These are phyloP conservation scores for Lindgomyces ingoldianus DNA, from an alignment of 495 filamentous ascomycete species.

Conservation along the genomic window DNA sequence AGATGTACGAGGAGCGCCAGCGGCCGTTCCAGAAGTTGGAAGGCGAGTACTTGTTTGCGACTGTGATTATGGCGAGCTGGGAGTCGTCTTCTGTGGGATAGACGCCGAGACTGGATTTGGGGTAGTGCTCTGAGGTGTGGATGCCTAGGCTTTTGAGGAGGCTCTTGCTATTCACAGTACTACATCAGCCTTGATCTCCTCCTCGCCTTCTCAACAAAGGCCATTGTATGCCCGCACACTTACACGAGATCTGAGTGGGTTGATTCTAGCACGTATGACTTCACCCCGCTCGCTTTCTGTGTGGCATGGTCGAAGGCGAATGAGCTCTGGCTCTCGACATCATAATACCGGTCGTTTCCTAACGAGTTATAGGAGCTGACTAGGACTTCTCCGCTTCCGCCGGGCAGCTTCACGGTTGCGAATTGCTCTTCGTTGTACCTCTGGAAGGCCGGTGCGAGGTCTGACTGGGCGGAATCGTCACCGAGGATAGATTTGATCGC, in stretches of 20 bases:
- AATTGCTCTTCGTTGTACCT: conserved; percentile 97
- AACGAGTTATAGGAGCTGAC: conserved; percentile 83
- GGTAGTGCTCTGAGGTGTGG: conserved; percentile 90
- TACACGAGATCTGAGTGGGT: conserved; percentile 79
- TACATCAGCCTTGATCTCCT: too few relatives aligned
- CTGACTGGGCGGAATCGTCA: conserved; percentile 67
- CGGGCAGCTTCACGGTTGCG: conserved; percentile 81
- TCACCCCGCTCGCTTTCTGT: conserved; percentile 79
- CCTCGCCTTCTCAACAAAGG: too few relatives aligned
- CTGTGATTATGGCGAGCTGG: conserved; percentile 75
- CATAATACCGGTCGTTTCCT: conserved; percentile 79
- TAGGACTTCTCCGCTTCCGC: conserved; percentile 77
- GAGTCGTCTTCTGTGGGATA: conserved; percentile 77
- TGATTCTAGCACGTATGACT: conserved; percentile 80
- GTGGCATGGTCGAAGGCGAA: conserved; percentile 85
- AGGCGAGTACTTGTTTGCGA: conserved; percentile 95
- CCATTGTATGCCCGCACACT: not conserved
- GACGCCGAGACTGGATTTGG: conserved; percentile 74
- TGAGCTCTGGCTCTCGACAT: conserved; percentile 79
- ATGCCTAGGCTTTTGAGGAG: conserved; percentile 72
- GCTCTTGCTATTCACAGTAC: conserved; percentile 60
- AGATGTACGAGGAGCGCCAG: conserved; percentile 86
- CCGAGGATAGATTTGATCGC: conserved; percentile 85
- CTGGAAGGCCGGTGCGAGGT: conserved; percentile 80
- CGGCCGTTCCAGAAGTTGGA: conserved; percentile 98